phyloP scores from a whole-genome alignment of 2,329 filamentous ascomycete genomes.

The Pezicula carpinea region DNA sequence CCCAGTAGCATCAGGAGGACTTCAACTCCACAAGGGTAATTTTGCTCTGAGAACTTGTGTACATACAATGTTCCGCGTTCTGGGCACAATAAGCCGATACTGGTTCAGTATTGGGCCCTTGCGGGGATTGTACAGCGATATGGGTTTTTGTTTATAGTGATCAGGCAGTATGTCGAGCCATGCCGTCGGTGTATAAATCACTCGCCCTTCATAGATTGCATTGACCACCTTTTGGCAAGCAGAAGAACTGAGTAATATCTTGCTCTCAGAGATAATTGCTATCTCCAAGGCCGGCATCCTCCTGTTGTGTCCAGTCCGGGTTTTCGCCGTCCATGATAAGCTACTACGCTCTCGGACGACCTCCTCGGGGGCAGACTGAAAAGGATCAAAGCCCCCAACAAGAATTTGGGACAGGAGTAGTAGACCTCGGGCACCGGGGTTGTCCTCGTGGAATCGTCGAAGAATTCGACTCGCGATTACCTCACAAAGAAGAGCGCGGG shows the following conservation, averaged over 20 bases:
- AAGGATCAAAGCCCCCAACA: slow-evolving; percentile 79
- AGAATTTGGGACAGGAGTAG: slow-evolving; percentile 73
- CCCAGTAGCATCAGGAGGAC: too few species aligned
- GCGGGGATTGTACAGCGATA: slow-evolving; percentile 74
- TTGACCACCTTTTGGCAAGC: slow-evolving; percentile 79
- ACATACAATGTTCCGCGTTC: slow-evolving; percentile 70
- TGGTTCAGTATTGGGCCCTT: slow-evolving; percentile 76
- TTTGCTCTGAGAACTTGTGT: too few species aligned
- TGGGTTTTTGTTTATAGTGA: slow-evolving; percentile 79
- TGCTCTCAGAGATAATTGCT: slow-evolving; percentile 78
- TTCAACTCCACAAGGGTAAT: too few species aligned
- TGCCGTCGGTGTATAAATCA: slow-evolving; percentile 77
- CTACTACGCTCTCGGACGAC: slow-evolving; percentile 52
- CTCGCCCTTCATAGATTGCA: slow-evolving; percentile 74
- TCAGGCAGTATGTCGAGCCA: slow-evolving; percentile 83
- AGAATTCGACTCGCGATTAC: slow-evolving; percentile 74
- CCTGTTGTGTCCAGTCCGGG: slow-evolving; percentile 39
- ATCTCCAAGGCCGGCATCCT: slow-evolving; percentile 72
- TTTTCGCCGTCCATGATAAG: slow-evolving; percentile 35
- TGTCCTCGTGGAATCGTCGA: slow-evolving; percentile 73
- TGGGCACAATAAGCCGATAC: slow-evolving; percentile 77
- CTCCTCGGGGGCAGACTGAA: slow-evolving; percentile 72
- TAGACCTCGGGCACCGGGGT: slow-evolving; percentile 64
- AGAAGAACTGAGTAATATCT: slow-evolving; percentile 70
- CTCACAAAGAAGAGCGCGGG: slow-evolving; percentile 74